These are phyloP conservation scores for Anisodus tanguticus DNA, from an alignment of 257 asterid species.

Conservation along the genomic window DNA sequence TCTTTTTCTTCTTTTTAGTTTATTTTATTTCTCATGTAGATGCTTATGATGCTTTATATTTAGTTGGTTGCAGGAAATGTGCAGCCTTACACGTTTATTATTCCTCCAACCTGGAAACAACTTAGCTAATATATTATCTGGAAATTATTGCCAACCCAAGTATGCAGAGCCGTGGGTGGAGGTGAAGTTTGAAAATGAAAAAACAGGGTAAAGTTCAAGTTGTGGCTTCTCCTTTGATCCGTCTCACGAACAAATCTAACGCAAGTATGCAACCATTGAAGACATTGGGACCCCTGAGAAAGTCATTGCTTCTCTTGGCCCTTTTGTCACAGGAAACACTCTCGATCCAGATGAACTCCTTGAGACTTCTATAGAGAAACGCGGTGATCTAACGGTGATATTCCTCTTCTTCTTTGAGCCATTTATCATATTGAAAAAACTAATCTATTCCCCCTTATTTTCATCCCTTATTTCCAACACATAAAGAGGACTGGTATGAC, in stretches of 20 bases:
- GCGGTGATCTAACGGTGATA: conserved; percentile 79
- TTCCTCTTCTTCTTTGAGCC: neutral
- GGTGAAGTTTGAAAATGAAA: conserved; percentile 84
- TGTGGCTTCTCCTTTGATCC: conserved; percentile 89
- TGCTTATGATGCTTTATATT: conserved; percentile 77
- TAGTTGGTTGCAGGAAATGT: conserved; percentile 97
- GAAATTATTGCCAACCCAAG: conserved; percentile 97
- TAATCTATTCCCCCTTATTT: neutral
- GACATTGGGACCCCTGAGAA: conserved; percentile 91
- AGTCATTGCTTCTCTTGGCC: conserved; percentile 94
- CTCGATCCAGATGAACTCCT: conserved; percentile 86
- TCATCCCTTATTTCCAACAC: neutral
- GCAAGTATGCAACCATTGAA: conserved; percentile 79
- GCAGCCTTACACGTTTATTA: conserved; percentile 89
- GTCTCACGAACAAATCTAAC: conserved; percentile 86
- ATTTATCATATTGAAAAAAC: neutral
- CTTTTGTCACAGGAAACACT: conserved; percentile 92
- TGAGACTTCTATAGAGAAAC: conserved; percentile 74
- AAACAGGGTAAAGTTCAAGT: conserved; percentile 89
- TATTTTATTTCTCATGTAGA: conserved; percentile 30
- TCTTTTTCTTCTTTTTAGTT: neutral
- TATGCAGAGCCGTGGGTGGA: conserved; percentile 99
- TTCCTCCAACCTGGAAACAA: conserved; percentile 98
- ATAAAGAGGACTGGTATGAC: neutral
- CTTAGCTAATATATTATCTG: conserved; percentile 85